These are phyloP conservation scores for Diddensiella caesifluorescens DNA, from an alignment of 805 yeast genomes.

Conservation along the genomic window DNA sequence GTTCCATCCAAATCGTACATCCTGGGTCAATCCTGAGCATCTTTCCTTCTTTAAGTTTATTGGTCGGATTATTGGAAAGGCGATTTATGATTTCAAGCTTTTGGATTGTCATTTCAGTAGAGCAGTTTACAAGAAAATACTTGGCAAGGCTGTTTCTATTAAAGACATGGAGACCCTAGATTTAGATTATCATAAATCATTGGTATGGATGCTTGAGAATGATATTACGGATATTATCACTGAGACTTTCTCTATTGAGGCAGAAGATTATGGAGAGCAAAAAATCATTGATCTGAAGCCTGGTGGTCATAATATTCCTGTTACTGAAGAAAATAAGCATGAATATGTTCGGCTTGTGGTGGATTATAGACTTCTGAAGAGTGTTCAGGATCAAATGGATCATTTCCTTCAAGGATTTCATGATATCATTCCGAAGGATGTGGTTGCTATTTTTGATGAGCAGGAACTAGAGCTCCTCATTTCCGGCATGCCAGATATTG, in stretches of 20 bases:
- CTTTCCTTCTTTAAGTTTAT: conserved; percentile 87
- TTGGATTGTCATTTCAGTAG: conserved; percentile 93
- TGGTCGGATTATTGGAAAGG: conserved; percentile 92
- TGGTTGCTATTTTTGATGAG: conserved; percentile 85
- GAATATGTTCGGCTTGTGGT: conserved; percentile 85
- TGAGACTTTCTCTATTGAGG: conserved; percentile 89
- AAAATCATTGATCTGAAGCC: conserved; percentile 77
- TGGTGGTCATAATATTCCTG: conserved; percentile 75
- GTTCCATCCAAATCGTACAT: conserved; percentile 90
- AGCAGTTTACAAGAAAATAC: conserved; percentile 84
- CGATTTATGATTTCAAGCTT: conserved; percentile 78
- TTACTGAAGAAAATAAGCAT: conserved; percentile 83
- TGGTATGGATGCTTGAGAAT: conserved; percentile 94
- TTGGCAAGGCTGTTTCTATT: conserved; percentile 73
- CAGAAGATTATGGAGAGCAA: conserved; percentile 90
- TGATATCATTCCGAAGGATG: conserved; percentile 78
- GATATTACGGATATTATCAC: conserved; percentile 93
- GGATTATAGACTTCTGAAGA: conserved; percentile 75
- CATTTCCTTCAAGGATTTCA: conserved; percentile 82
- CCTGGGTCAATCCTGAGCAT: conserved; percentile 91
- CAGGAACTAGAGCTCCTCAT: conserved; percentile 90
- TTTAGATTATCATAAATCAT: conserved; percentile 83
- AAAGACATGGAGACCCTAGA: conserved; percentile 94
- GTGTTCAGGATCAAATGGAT: conserved; percentile 83
- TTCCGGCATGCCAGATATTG: conserved; percentile 94